Base-by-base conservation (phyloP, 805 yeast genomes). In the Spathaspora hagerdaliae region DNA sequence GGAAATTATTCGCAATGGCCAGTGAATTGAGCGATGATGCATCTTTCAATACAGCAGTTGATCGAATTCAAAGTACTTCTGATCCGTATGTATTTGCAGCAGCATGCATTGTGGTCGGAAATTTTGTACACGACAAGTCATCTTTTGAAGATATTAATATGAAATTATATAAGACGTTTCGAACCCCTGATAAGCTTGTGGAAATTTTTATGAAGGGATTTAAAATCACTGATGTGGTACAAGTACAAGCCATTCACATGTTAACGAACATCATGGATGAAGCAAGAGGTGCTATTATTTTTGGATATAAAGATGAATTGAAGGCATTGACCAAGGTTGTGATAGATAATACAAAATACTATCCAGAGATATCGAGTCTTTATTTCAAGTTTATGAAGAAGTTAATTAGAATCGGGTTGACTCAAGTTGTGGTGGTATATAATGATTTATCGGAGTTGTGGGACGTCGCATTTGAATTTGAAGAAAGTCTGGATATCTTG, bases 191-290 rank as follows among this genome's bases (percentile, higher is more conserved):
- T 11, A 29, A 14, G 3, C 60, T 67, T 24, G 49, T 64, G 14
- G 14, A 36, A n/a, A 36, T 39, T 4, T 66, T 51, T 39, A 65
- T 58, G 43, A 33, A 34, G 26, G 38, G 44, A 15, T 51, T 48
- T 27, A 42, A 43, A 1, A 57, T 64, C 45, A 54, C 53, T 27
- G 75, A 71, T 45, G 58, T 70, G 6, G 58, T 71, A 6, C 74
- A 67, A 44, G 57, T 55, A 45, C 76, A 71, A 51, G 56, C 65
- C 6, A 51, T 64, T 38, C 75, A 71, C 49, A 47, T 66, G 46
- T 51, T 70, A 41, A 65, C 56, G 39, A 66, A 70, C 47, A 37
- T 63, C 27, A 41, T 69, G 47, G 54, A 49, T 29, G 24, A 29
- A 11, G 48, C 41, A 1, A 48, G 54, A 11, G 58, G 57, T 7